A percentile compares a stretch with the other conserved stretches of the same genome.
Conservation (phyloP, 208 protist genomes). For the Tritrichomonas foetus region DNA sequence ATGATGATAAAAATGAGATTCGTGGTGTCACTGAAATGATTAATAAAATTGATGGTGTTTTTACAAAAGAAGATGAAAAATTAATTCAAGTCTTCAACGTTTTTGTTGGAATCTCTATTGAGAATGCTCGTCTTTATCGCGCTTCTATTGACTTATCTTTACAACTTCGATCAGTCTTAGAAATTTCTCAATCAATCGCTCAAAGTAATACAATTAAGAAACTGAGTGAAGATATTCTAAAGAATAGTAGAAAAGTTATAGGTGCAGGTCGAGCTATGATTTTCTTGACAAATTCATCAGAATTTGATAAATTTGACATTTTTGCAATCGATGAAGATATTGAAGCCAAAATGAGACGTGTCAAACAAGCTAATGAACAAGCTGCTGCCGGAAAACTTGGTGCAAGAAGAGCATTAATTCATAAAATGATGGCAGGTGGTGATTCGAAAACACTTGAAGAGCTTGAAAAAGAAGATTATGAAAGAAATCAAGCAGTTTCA, state of each 20-base stretch:
- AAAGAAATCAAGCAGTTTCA: not conserved
- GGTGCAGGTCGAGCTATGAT: not conserved
- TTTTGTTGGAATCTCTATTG: not conserved
- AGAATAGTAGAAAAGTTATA: not conserved
- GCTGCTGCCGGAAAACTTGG: not conserved
- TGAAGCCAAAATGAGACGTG: not conserved
- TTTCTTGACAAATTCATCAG: not conserved
- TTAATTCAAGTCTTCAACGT: constrained; percentile 31
- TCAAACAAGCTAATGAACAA: not conserved
- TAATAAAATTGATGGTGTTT: constrained; percentile 11
- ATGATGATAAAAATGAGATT: not conserved
- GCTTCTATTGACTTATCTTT: not conserved
- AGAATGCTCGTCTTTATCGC: not conserved
- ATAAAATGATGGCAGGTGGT: not conserved
- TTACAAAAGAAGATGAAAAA: not conserved
- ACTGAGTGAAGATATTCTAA: not conserved
- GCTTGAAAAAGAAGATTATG: not conserved
- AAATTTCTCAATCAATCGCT: not conserved
- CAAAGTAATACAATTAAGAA: not conserved
- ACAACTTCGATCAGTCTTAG: not conserved
- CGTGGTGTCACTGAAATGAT: constrained; percentile 8
- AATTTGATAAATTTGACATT: not conserved
- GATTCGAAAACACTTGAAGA: not conserved
- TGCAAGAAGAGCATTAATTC: not conserved
- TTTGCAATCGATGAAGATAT: not conserved